These are phyloP conservation scores for Auricularia heimuer DNA, from an alignment of 768 basidiomycete species.

Conservation along the genomic window DNA sequence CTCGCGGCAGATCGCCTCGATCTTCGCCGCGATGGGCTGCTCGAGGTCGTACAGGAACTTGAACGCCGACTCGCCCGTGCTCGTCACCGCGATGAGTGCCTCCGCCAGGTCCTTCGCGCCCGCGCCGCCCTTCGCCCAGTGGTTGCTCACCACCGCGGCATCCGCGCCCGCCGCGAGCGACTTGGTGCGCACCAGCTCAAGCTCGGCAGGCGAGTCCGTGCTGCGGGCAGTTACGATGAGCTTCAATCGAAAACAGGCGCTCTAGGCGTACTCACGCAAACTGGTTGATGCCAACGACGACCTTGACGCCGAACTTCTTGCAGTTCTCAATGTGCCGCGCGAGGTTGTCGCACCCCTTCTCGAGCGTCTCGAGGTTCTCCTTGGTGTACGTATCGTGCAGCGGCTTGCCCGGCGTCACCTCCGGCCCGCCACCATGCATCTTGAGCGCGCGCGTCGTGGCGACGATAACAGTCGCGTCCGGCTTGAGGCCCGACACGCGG, in stretches of 20 bases:
- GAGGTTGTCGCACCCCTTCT: constrained; percentile 88
- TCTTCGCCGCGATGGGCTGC: constrained; percentile 80
- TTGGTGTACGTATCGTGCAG: constrained; percentile 89
- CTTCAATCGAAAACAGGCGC: neutral
- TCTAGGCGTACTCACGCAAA: constrained; percentile 62
- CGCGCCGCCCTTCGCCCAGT: constrained; percentile 93
- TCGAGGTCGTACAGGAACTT: constrained; percentile 88
- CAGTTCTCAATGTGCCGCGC: constrained; percentile 90
- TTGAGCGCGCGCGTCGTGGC: constrained; percentile 96
- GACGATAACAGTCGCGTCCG: constrained; percentile 91
- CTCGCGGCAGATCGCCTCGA: constrained; percentile 74
- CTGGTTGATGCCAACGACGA: constrained; percentile 89
- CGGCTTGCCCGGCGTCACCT: constrained; percentile 91
- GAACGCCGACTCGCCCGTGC: constrained; percentile 76
- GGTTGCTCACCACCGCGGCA: constrained; percentile 89
- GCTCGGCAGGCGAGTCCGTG: constrained; percentile 82
- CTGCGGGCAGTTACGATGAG: constrained; percentile 27
- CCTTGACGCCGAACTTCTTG: constrained; percentile 92
- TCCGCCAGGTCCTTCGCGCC: constrained; percentile 87
- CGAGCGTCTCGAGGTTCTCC: constrained; percentile 82
- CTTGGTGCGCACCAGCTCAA: constrained; percentile 71
- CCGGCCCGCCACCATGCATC: constrained; percentile 98
- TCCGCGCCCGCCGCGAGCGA: constrained; percentile 84
- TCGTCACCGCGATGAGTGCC: constrained; percentile 70
- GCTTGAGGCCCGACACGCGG: constrained; percentile 81